Percentiles rank a stretch among this genome's conserved stretches.
Conservation (phyloP, 2,329 filamentous ascomycete species). For the Diaporthe citriasiana region DNA sequence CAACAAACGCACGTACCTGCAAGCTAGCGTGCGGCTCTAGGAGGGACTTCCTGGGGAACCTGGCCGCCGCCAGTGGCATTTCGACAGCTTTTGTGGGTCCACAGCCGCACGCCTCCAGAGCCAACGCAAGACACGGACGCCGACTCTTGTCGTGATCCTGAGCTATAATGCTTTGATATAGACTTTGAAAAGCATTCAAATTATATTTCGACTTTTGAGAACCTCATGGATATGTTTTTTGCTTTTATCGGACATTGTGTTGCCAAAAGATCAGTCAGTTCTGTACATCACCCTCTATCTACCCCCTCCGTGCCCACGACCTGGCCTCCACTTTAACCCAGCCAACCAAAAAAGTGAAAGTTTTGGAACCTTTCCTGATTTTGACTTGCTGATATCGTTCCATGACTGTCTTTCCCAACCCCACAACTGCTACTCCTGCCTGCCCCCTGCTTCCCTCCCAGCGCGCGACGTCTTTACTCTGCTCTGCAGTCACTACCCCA, state of each 20-base stretch:
- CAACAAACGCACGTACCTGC: neutral
- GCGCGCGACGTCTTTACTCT: neutral
- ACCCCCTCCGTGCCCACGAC: neutral
- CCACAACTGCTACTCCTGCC: neutral
- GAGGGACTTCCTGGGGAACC: no score
- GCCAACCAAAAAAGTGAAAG: neutral
- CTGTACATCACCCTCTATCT: neutral
- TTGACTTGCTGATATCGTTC: neutral
- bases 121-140: neutral
- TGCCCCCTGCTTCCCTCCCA: neutral
- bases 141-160: neutral
- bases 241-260: neutral
- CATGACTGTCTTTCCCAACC: neutral
- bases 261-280: neutral
- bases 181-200: accelerated
- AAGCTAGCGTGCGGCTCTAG: neutral
- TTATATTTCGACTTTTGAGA: neutral
- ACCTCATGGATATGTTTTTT: neutral
- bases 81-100: conserved; percentile 12
- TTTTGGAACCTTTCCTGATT: conserved; percentile 1
- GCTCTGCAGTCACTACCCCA: neutral
- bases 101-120: neutral
- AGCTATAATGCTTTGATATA: neutral
- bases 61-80: neutral
- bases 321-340: neutral